Percentiles rank a stretch among this genome's conserved stretches.
Conservation (phyloP, 345 rosid genomes). For the Arabidopsis arenosa region DNA sequence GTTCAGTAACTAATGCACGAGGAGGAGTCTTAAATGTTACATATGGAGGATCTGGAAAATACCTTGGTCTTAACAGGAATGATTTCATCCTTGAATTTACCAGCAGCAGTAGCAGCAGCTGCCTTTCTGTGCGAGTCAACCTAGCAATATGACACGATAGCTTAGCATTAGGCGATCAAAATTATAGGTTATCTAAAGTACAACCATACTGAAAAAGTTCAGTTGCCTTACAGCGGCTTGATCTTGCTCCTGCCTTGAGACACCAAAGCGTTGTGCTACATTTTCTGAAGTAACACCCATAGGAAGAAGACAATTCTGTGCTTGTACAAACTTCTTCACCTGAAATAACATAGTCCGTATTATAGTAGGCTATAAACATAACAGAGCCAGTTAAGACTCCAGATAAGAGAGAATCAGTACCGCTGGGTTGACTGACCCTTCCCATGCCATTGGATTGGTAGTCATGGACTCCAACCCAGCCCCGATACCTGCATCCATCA, state of each 20-base stretch:
- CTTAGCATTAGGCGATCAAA: slow-evolving; percentile 5
- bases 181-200: background rate
- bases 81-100: slow-evolving; percentile 95
- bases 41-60: slow-evolving; percentile 27
- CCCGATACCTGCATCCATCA: slow-evolving; percentile 72
- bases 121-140: slow-evolving; percentile 99
- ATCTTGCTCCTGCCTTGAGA: slow-evolving; percentile 94
- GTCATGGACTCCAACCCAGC: slow-evolving; percentile 99
- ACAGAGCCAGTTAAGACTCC: slow-evolving; percentile 1
- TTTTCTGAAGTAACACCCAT: slow-evolving; percentile 99
- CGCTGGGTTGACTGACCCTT: slow-evolving; percentile 89
- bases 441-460: slow-evolving; percentile 87
- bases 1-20: slow-evolving; percentile 10
- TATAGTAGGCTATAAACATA: background rate
- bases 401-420: slow-evolving; percentile 46
- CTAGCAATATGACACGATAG: slow-evolving; percentile 47
- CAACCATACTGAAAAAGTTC: slow-evolving; percentile 22
- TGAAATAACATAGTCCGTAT: slow-evolving; percentile 42
- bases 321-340: slow-evolving; percentile 79
- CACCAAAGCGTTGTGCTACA: slow-evolving; percentile 93
- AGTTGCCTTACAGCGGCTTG: slow-evolving; percentile 90
- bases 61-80: slow-evolving; percentile 96
- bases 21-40: slow-evolving; percentile 8
- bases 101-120: slow-evolving; percentile 95
- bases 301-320: slow-evolving; percentile 93